Evolutionary conservation across 2,329 filamentous ascomycete species (phyloP).

Genomic region (Leptographium flavum): DNA sequence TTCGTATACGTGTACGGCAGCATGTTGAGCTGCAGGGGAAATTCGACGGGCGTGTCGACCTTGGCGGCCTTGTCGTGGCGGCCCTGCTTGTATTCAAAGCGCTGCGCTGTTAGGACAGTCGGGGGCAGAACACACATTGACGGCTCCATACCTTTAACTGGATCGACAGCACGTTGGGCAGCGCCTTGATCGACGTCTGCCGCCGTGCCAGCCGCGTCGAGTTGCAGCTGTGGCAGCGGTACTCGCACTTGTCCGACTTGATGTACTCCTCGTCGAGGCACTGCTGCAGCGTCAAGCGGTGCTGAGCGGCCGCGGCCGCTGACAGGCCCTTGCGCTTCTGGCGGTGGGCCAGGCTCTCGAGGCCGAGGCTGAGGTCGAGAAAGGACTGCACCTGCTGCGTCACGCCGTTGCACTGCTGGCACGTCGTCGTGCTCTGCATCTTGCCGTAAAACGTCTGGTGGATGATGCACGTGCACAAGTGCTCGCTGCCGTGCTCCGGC

Average conservation of each 20-base stretch:
- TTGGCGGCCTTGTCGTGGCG: conserved; percentile 65
- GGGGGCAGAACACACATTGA: not conserved
- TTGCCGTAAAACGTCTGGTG: conserved; percentile 93
- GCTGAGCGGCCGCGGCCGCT: conserved; percentile 4
- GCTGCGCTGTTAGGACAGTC: conserved; percentile 19
- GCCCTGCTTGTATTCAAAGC: conserved; percentile 60
- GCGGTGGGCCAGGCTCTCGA: conserved; percentile 43
- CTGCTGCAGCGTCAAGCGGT: conserved; percentile 45
- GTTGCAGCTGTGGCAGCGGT: conserved; percentile 71
- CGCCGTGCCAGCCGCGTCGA: conserved; percentile 67
- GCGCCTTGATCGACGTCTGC: conserved; percentile 66
- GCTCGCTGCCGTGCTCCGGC: conserved; percentile 42
- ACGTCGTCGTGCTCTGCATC: conserved; percentile 79
- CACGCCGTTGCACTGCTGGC: conserved; percentile 70
- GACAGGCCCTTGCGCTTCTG: not conserved
- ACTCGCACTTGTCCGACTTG: conserved; percentile 74
- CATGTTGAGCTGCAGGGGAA: conserved; percentile 80
- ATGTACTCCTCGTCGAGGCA: conserved; percentile 82
- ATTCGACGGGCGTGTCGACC: conserved; percentile 74
- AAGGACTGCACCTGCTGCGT: conserved; percentile 80
- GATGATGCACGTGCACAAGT: conserved; percentile 74
- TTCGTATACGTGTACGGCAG: conserved; percentile 85
- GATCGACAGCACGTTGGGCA: conserved; percentile 82
- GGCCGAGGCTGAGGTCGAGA: conserved; percentile 75
- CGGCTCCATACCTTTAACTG: conserved; percentile 64